Evolutionary conservation across 1,284 basidiomycete species (phyloP), one percentile per base, ranked within the genome.

Genomic region (Ceratorhiza oryzae-sativae): DNA sequence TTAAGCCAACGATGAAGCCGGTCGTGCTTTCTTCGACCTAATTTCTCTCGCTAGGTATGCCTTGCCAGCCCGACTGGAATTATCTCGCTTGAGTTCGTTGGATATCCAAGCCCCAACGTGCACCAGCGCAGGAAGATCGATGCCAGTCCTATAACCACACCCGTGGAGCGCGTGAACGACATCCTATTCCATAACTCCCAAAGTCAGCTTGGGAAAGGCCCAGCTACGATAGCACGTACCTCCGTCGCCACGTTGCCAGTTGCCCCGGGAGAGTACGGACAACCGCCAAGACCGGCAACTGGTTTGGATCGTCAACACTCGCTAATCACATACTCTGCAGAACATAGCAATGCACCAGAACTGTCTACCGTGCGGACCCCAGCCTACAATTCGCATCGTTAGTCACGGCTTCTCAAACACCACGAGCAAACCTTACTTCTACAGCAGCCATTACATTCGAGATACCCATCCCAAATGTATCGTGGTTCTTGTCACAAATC

Each of bases 231-330:
- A 20, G 39, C 12, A 71, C 72, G 18, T 53, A 77, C 80, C 74
- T 97, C 95, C 0, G 94, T 96, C 0, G 93, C 90, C 30, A 95
- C 92, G 77, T 96, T 96, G n/a, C 94, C 94, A 0, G 93, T 95
- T 3, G 95, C 94, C 0, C 95, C 95, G 0, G 96, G 96, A 0
- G 94, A 95, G 81, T 95, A 98, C 0, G 96, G 95, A 77, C 96
- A 98, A 13, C 95, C 95, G 1, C 96, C 96, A 0, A 98, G 86
- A 0, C 95, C 95, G 3, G 90, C 93, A 4, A 97, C 87, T 1
- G 92, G 83, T 25, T 84, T 1, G 2, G 76, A 71, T 73, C 59
- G 77, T 23, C 15, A 62, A 56, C 20, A 62, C 34, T n/a, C 51
- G 63, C 45, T 20, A 53, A 23, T 18, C 39, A 27, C 5, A 6